Base-by-base conservation (phyloP, 768 basidiomycete species). In the Hysterangium stoloniferum region DNA sequence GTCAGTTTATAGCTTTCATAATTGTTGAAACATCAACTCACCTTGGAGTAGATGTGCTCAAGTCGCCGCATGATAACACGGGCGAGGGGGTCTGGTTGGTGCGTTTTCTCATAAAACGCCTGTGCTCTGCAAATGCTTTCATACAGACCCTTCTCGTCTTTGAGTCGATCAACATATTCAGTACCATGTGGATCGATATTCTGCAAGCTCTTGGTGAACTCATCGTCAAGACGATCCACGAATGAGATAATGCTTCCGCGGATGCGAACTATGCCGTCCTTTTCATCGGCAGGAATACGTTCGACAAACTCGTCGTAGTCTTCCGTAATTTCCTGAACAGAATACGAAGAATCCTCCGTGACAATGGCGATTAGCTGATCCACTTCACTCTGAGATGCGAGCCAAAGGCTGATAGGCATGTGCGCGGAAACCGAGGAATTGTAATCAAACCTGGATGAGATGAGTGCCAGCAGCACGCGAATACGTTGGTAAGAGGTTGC, bases 31-130 rank as follows among this genome's bases (percentile, higher is more conserved):
- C 22, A 43, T 5, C 12, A 55, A 67, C 51, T 54, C 9, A 94
- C 93, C 83, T 99, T 98, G 33, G 89, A 93, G 68, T 99, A 98
- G 44, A 99, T 92, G 63, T 98, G 96, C 64, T 99, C 96, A 53
- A 99, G 69, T 36, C 96, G 81, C 58, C 96, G 80, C 86, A 98
- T 94, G 49, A 97, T 76, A 32, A 94, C 89, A 35, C 95, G 79
- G 33, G 84, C 82, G 36, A 91, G 76, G 19, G 87, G 82, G 33
- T 96, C 93, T 33, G 74, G 70, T 66, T 85, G 82, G 24, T 74
- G 70, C 15, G 81, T 84, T 58, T 76, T 78, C 71, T 96, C 93
- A 66, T 95, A 98, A 61, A 92, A 84, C 8, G 84, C 79, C 66
- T 97, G 91, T 0, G 93, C 86, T 45, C 88, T 86, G 66, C 89